Percentiles rank a stretch among this genome's conserved stretches.
phyloP scores from a whole-genome alignment of 148 eudicot genomes.

The Vaccinium myrtillus region DNA sequence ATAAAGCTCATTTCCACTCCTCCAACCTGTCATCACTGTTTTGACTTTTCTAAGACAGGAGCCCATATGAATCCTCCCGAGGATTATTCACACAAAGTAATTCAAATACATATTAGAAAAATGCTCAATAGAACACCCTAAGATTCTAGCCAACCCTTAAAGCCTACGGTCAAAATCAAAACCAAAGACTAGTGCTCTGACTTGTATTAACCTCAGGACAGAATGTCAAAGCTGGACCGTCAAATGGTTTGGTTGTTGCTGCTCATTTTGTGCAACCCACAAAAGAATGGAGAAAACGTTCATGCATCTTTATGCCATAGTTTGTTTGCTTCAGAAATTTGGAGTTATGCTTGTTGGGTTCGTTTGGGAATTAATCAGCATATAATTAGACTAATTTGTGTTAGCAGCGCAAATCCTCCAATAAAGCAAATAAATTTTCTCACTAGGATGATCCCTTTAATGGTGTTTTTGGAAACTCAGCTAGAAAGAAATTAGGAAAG shows the following conservation, averaged over 20 bases:
- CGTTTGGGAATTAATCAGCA: not conserved
- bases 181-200: too few species aligned
- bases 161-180: too few species aligned
- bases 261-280: conserved; percentile 1
- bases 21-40: not conserved
- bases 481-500: not conserved
- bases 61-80: not conserved
- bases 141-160: not conserved
- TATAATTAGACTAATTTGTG: not conserved
- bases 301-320: not conserved
- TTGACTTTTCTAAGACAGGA: not conserved
- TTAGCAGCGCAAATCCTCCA: not conserved
- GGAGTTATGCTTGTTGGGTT: not conserved
- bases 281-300: not conserved
- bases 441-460: not conserved
- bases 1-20: not conserved
- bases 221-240: not conserved
- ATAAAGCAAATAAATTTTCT: not conserved
- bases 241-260: not conserved
- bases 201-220: too few species aligned
- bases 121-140: not conserved
- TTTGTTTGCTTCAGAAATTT: not conserved
- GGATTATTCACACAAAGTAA: not conserved
- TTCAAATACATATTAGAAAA: not conserved
- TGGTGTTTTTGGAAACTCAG: not conserved